Conservation (phyloP, 768 basidiomycete species). For the Xerocomellus intermedius region DNA sequence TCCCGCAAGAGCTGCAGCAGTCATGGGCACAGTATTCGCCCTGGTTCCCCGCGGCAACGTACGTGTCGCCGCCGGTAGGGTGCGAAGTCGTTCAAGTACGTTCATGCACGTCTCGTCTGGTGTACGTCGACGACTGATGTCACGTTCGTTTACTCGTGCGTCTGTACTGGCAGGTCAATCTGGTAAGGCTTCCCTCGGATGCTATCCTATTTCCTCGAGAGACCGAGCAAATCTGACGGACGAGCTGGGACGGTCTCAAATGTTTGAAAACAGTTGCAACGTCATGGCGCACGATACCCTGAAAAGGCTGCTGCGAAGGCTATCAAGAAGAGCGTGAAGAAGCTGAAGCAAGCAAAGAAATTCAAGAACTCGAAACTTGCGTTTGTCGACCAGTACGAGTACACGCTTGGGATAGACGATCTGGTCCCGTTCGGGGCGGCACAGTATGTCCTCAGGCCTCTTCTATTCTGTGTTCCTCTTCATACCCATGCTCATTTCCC, state of each 20-base stretch:
- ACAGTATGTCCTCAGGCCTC: conserved; percentile 49
- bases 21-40: conserved; percentile 62
- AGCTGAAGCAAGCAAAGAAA: conserved; percentile 46
- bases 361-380: conserved; percentile 44
- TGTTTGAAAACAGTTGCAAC: conserved; percentile 51
- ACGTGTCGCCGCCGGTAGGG: conserved; percentile 41
- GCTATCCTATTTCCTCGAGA: neutral
- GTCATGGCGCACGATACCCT: conserved; percentile 78
- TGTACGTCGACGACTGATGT: neutral
- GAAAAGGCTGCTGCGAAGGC: conserved; percentile 41
- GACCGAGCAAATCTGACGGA: neutral
- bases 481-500: neutral
- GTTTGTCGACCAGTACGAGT: conserved; percentile 57
- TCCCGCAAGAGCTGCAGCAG: conserved; percentile 16
- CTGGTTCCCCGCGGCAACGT: conserved; percentile 45
- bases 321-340: conserved; percentile 49
- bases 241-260: neutral
- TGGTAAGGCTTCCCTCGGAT: conserved; percentile 6
- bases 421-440: conserved; percentile 64
- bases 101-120: neutral
- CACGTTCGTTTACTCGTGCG: neutral
- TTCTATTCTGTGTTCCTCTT: conserved; percentile 42
- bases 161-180: conserved; percentile 10
- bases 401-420: conserved; percentile 53
- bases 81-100: conserved; percentile 56